Percentiles rank a stretch among this genome's conserved stretches.
These are phyloP conservation scores for Mortierella sp. DNA, from an alignment of 371 early-diverging fungal species.

Conservation along the genomic window DNA sequence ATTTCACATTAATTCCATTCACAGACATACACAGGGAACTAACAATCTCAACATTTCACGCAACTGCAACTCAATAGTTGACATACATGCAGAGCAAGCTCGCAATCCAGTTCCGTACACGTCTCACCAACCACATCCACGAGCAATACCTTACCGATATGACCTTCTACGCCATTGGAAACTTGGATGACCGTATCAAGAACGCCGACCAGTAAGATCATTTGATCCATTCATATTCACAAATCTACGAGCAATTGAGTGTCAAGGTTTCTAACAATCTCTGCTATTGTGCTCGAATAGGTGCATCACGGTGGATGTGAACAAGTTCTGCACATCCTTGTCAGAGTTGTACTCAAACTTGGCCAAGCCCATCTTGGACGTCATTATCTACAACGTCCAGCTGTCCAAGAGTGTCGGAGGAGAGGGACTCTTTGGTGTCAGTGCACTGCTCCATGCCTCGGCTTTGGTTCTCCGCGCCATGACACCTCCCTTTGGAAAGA, in stretches of 20 bases:
- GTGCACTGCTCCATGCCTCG: slow-evolving; percentile 81
- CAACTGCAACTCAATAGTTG: slow-evolving; percentile 58
- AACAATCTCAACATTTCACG: neutral
- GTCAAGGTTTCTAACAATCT: neutral
- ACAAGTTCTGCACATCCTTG: slow-evolving; percentile 86
- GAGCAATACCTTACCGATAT: slow-evolving; percentile 87
- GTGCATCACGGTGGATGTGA: slow-evolving; percentile 90
- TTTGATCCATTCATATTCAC: neutral
- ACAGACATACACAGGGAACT: neutral
- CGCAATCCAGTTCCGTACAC: slow-evolving; percentile 88
- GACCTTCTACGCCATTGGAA: slow-evolving; percentile 89
- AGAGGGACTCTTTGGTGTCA: slow-evolving; percentile 77
- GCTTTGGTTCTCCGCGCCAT: slow-evolving; percentile 81
- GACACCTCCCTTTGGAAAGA: slow-evolving; percentile 92
- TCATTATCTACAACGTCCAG: slow-evolving; percentile 90
- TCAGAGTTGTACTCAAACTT: slow-evolving; percentile 87
- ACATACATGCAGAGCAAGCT: slow-evolving; percentile 90
- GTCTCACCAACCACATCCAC: slow-evolving; percentile 89
- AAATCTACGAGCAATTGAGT: neutral
- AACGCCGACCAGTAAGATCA: slow-evolving; percentile 88
- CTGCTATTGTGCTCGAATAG: slow-evolving; percentile 14
- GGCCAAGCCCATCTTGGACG: slow-evolving; percentile 91
- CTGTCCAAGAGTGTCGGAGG: slow-evolving; percentile 85
- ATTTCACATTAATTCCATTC: neutral
- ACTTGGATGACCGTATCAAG: slow-evolving; percentile 88